Percentiles rank a stretch among this genome's conserved stretches.
phyloP scores from a whole-genome alignment of 306 rosid genomes.

The Corylus heterophylla region DNA sequence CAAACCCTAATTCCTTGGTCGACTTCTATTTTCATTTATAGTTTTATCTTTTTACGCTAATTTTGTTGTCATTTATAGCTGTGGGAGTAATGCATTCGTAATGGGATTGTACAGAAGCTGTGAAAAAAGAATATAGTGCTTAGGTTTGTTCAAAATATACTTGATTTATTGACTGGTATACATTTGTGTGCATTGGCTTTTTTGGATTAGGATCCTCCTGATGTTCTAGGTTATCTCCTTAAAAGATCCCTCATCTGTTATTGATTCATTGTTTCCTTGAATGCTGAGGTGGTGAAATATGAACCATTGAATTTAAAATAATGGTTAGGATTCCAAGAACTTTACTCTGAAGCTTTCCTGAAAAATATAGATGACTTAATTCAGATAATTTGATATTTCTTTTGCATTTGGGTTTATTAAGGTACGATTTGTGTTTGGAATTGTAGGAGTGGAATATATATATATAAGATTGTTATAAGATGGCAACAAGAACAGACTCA shows the following conservation, averaged over 20 bases:
- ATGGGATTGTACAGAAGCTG: neutral
- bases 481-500: slow-evolving; percentile 76
- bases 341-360: neutral
- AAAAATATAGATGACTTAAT: neutral
- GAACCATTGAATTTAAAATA: too few species aligned
- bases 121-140: neutral
- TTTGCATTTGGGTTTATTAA: slow-evolving; percentile 12
- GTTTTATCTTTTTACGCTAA: neutral
- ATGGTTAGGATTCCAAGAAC: neutral
- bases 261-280: neutral
- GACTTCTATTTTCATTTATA: neutral
- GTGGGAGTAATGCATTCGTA: neutral
- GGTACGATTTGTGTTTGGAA: slow-evolving; percentile 7
- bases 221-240: neutral
- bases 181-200: neutral
- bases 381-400: neutral
- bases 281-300: neutral
- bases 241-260: neutral
- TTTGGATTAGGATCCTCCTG: neutral
- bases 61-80: neutral
- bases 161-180: too few species aligned
- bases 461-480: slow-evolving; percentile 18
- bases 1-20: neutral
- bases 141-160: neutral
- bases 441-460: slow-evolving; percentile 35